Percentiles rank a stretch among this genome's conserved stretches.
phyloP scores from a whole-genome alignment of 2,329 filamentous ascomycete species.

The Aspergillus melleus region DNA sequence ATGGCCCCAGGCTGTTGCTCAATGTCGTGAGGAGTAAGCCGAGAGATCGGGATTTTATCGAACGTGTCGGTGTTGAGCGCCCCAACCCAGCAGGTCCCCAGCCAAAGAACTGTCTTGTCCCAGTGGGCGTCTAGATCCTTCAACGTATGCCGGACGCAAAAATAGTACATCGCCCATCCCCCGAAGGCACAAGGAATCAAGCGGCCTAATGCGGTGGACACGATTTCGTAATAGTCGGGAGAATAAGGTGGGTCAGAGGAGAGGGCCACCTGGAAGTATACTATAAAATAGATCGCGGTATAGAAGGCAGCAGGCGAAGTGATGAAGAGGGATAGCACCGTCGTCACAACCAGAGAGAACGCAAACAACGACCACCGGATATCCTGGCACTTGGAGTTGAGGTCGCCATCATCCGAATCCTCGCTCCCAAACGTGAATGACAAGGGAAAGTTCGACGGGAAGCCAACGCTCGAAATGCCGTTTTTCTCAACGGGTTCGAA shows the following conservation, averaged over 20 bases:
- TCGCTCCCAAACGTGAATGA: conserved; percentile 55
- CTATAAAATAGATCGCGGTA: conserved; percentile 52
- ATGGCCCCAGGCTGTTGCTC: conserved; percentile 61
- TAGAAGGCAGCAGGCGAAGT: conserved; percentile 59
- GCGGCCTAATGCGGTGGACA: conserved; percentile 57
- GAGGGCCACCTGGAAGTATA: conserved; percentile 62
- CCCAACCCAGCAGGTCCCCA: conserved; percentile 61
- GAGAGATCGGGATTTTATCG: conserved; percentile 62
- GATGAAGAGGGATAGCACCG: conserved; percentile 57
- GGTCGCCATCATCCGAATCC: conserved; percentile 15
- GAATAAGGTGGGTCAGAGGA: conserved; percentile 60
- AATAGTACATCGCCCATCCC: conserved; percentile 57
- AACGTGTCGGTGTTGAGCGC: conserved; percentile 65
- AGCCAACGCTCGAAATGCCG: conserved; percentile 54
- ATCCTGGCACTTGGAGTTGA: conserved; percentile 49
- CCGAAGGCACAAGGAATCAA: conserved; percentile 61
- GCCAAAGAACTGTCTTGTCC: conserved; percentile 63
- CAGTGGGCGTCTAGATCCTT: conserved; percentile 55
- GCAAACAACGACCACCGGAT: conserved; percentile 59
- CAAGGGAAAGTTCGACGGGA: conserved; percentile 58
- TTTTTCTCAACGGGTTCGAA: conserved; percentile 50
- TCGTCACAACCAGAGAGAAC: conserved; percentile 56
- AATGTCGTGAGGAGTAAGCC: conserved; percentile 62
- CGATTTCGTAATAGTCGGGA: conserved; percentile 54
- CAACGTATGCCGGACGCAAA: conserved; percentile 52